phyloP scores from a whole-genome alignment of 2,329 filamentous ascomycete genomes.

The Apiospora sp. region DNA sequence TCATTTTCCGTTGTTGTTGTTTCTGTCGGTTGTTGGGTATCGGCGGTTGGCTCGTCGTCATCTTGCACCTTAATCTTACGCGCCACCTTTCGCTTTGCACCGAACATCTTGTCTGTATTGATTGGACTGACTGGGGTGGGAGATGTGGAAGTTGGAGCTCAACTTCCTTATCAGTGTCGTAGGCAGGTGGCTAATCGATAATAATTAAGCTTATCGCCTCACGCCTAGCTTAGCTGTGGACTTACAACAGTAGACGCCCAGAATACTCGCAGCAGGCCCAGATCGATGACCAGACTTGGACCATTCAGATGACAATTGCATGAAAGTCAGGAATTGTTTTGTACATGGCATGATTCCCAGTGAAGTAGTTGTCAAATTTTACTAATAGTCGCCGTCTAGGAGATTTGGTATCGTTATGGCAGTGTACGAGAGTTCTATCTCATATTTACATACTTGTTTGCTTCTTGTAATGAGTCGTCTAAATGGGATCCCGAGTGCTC shows the following conservation, averaged over 20 bases:
- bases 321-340: too few species aligned
- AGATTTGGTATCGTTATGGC: too few species aligned
- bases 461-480: too few species aligned
- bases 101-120: conserved; percentile 51
- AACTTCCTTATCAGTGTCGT: conserved; percentile 8
- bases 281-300: background rate
- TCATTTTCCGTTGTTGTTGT: conserved; percentile 46
- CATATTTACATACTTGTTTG: too few species aligned
- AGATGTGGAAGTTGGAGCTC: background rate
- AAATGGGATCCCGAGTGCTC: too few species aligned
- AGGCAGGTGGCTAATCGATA: background rate
- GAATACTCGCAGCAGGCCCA: background rate
- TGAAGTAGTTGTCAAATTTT: too few species aligned
- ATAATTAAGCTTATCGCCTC: background rate
- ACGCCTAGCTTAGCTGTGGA: background rate
- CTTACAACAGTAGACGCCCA: background rate
- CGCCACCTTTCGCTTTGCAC: conserved; percentile 72
- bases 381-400: too few species aligned
- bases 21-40: conserved; percentile 30
- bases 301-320: too few species aligned
- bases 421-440: too few species aligned
- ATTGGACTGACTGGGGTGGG: background rate
- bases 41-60: conserved; percentile 64
- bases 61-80: conserved; percentile 79
- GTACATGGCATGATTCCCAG: too few species aligned